These are phyloP conservation scores for Coemansia sp. DNA, from an alignment of 192 early-diverging fungal genomes.

Conservation along the genomic window DNA sequence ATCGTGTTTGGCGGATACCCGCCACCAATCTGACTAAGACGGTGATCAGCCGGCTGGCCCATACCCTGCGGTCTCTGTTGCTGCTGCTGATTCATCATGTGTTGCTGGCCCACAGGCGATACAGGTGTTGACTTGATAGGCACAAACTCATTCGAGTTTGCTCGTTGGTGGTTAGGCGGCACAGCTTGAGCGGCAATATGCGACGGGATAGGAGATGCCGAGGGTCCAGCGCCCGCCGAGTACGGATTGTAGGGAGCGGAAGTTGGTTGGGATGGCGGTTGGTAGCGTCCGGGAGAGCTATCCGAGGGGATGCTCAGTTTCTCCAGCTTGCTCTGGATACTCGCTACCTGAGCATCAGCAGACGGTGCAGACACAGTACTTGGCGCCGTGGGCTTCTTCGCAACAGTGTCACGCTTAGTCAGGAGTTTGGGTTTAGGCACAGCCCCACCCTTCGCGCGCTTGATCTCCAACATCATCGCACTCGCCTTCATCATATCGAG, in stretches of 20 bases:
- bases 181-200: slow-evolving; percentile 21
- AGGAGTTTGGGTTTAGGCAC: slow-evolving; percentile 44
- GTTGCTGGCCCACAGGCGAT: slow-evolving; percentile 33
- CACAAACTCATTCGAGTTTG: slow-evolving; percentile 51
- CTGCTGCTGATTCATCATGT: slow-evolving; percentile 48
- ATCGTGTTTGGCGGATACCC: slow-evolving; percentile 45
- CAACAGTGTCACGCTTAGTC: slow-evolving; percentile 53
- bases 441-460: slow-evolving; percentile 50
- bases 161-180: slow-evolving; percentile 33
- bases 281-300: neutral
- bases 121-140: slow-evolving; percentile 45
- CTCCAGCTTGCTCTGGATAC: slow-evolving; percentile 30
- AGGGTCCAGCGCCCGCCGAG: neutral
- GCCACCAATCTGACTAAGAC: slow-evolving; percentile 39
- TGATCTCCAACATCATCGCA: slow-evolving; percentile 84
- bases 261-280: slow-evolving; percentile 11
- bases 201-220: slow-evolving; percentile 31
- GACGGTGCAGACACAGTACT: slow-evolving; percentile 6
- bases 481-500: slow-evolving; percentile 83
- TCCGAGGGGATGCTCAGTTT: slow-evolving; percentile 41
- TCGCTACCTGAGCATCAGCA: slow-evolving; percentile 39
- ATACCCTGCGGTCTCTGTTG: slow-evolving; percentile 23
- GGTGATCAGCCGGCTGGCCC: slow-evolving; percentile 21
- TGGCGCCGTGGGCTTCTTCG: slow-evolving; percentile 24
- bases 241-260: slow-evolving; percentile 1